Percentiles rank a stretch among this genome's conserved stretches.
Conservation (phyloP, 129 eudicot genomes). For the Chrysanthemum lavandulifolium region DNA sequence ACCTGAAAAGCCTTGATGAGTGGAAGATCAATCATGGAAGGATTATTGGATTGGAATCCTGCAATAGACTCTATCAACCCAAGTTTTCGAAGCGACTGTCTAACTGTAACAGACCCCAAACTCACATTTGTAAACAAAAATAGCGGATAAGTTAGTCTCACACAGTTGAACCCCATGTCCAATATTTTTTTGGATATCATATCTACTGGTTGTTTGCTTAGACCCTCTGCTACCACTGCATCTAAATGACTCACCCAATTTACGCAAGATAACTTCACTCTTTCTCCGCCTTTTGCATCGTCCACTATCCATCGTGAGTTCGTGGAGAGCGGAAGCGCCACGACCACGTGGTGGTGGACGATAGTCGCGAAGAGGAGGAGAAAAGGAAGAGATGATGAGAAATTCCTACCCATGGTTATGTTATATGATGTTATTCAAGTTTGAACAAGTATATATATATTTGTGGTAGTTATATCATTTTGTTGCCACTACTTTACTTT, state of each 20-base stretch:
- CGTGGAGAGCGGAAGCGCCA: constrained; percentile 66
- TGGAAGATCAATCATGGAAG: constrained; percentile 65
- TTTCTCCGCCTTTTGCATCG: constrained; percentile 41
- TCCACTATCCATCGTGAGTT: constrained; percentile 84
- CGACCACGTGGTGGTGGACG: constrained; percentile 10
- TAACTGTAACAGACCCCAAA: constrained; percentile 55
- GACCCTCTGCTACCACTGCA: constrained; percentile 82
- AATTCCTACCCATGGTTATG: constrained; percentile 9
- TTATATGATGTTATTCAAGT: not conserved
- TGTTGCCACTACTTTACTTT: constrained; percentile 4
- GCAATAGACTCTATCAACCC: constrained; percentile 59
- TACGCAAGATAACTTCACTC: constrained; percentile 83
- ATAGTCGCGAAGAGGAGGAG: constrained; percentile 3
- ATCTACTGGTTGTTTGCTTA: constrained; percentile 79
- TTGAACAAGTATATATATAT: constrained; percentile 2
- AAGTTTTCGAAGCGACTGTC: constrained; percentile 65
- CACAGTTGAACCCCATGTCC: constrained; percentile 77
- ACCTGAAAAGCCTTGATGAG: constrained; percentile 84
- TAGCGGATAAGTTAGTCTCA: constrained; percentile 82
- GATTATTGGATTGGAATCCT: constrained; percentile 77
- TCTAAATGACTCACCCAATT: constrained; percentile 89
- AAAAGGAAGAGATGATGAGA: constrained; percentile 17
- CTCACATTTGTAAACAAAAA: constrained; percentile 60
- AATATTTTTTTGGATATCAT: constrained; percentile 51
- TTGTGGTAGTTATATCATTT: too few relatives aligned